Percentiles rank a stretch among this genome's conserved stretches.
Evolutionary conservation across 768 basidiomycete species (phyloP).

Genomic region (Pisolithus tinctorius): DNA sequence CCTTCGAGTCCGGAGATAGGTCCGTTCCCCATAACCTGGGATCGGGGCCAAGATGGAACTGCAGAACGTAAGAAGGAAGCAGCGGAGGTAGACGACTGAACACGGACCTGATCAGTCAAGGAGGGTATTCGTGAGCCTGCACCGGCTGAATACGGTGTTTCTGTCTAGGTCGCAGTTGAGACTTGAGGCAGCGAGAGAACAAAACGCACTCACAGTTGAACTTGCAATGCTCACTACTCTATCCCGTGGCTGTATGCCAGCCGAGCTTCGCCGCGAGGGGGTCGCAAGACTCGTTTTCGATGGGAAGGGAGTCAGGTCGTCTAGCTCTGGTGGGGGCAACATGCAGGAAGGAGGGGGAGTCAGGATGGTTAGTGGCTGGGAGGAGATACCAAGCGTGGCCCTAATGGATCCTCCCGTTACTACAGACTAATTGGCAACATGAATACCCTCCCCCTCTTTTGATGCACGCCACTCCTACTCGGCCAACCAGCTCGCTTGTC

Average conservation of each 20-base stretch:
- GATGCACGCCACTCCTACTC: neutral
- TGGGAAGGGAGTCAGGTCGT: neutral
- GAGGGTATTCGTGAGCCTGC: conserved; percentile 28
- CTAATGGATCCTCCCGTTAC: too few relatives aligned
- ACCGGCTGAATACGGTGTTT: conserved; percentile 36
- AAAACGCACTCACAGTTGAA: conserved; percentile 12
- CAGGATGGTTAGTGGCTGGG: neutral
- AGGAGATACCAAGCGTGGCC: neutral
- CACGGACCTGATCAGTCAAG: conserved; percentile 40
- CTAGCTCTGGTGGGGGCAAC: conserved; percentile 5
- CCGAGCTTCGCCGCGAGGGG: conserved; percentile 1
- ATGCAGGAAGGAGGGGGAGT: conserved; percentile 8
- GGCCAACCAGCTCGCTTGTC: too few relatives aligned
- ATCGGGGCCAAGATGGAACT: conserved; percentile 64
- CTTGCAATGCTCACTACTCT: conserved; percentile 23
- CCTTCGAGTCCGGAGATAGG: conserved; percentile 46
- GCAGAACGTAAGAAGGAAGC: neutral
- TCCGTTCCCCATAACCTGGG: conserved; percentile 62
- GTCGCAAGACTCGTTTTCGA: conserved; percentile 3
- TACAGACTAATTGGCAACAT: neutral
- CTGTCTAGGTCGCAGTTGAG: conserved; percentile 12
- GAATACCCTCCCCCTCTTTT: neutral
- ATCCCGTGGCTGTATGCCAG: conserved; percentile 12
- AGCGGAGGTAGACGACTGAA: neutral
- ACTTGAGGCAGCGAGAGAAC: neutral